Evolutionary conservation across 495 filamentous ascomycete species (phyloP), one percentile per base, ranked within the genome.

Genomic region (Aspergillus nidulans): DNA sequence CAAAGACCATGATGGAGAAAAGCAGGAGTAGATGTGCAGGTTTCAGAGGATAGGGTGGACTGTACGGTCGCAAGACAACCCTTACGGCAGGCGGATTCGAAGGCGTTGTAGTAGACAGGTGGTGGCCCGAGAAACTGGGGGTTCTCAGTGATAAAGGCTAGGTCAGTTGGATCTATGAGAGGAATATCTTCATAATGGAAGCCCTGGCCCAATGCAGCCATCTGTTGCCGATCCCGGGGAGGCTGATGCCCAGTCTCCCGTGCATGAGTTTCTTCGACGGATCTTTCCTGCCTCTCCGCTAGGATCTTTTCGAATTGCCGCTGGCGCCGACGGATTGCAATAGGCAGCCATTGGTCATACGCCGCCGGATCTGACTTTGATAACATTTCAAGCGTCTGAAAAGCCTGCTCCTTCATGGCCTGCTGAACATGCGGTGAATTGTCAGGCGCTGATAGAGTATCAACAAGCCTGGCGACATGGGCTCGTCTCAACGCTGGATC

Each of bases 1-100:
- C 50, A 50, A 3, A 68, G 59, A 10, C 61, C 58, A 24, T 59
- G 45, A 32, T 59, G 57, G 9, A 59, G 57, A 18, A 59, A 59
- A 24, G 57, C 57, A 15, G 39, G 52, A 13, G 51, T 59, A 3
- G 19, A 32, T n/a, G 47, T 39, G 18, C 30, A 36, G 12, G 42
- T 9, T 7, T 41, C 39, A 0, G 46, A 34, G 4, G 16, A 38
- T 0, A 49, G n/a, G 16, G 41, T 23, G 4, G 18, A 19, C 23
- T 55, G 36, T 30, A 59, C 24, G 6, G 45, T 28, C 12, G 30
- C 16, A 18, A 49, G 18, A 36, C 38, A 18, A 3, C 57, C 57
- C 20, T 41, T 4, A 6, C 52, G 51, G 45, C 57, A 59, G 6
- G 26, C 45, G 6, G 23, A 39, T 21, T 59, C 57, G 15, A 53